Conservation (phyloP, 345 rosid genomes). For the Sonneratia caseolaris region DNA sequence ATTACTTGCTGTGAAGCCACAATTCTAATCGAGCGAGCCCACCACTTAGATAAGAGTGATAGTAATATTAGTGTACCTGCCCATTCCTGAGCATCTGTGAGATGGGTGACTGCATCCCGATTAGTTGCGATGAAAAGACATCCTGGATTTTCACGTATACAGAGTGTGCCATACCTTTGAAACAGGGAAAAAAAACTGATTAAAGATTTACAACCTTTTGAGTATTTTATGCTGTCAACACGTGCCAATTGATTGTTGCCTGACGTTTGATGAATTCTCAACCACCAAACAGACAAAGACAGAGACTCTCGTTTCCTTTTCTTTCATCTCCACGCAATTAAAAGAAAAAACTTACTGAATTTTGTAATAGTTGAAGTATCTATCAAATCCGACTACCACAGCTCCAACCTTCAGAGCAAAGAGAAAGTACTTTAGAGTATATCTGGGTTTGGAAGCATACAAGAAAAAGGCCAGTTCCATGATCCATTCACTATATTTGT, state of each 20-base stretch:
- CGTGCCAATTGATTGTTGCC: neutral
- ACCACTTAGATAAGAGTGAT: neutral
- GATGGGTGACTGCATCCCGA: constrained; percentile 88
- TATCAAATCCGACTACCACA: constrained; percentile 92
- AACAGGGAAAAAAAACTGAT: constrained; percentile 4
- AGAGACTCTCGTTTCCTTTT: neutral
- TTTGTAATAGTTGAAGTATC: constrained; percentile 83
- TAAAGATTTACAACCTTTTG: neutral
- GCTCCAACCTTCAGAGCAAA: constrained; percentile 69
- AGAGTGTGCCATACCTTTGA: constrained; percentile 81
- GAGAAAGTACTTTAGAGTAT: constrained; percentile 6
- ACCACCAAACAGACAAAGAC: neutral
- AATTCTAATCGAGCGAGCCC: neutral
- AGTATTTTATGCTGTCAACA: neutral
- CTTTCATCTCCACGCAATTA: neutral
- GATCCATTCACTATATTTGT: neutral
- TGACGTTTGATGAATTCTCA: neutral
- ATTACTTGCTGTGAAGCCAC: neutral
- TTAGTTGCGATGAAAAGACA: constrained; percentile 95
- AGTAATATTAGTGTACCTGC: constrained; percentile 41
- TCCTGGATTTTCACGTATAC: constrained; percentile 89
- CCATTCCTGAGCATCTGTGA: constrained; percentile 97
- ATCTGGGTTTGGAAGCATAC: neutral
- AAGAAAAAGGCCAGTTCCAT: neutral
- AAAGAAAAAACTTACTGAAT: constrained; percentile 48